Evolutionary conservation across 148 eudicot species (phyloP), one percentile per base, ranked within the genome.

Genomic region (Rhododendron mucronatum): DNA sequence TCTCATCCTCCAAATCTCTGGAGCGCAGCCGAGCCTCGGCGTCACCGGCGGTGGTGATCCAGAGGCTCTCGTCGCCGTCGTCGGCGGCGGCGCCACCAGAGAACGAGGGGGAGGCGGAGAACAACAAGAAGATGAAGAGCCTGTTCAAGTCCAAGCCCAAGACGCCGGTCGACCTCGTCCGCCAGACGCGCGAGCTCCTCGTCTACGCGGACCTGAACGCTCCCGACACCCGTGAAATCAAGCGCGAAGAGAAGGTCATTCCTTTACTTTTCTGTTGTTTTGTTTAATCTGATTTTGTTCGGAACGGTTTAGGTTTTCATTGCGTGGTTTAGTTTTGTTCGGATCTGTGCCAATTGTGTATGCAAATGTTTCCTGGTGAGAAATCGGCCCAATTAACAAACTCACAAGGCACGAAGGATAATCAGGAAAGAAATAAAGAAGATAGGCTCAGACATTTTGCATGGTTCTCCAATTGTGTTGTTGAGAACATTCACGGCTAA

Each of bases 121-220:
- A 61, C 8, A 84, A 78, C 5, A 84, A 78, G n/a, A 85, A 77
- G 61, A 94, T 95, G 99, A 96, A 95, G 89, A 91, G 92, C 47
- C 89, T 96, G 55, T 96, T 96, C 89, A 96, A 96, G 94, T 91
- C 98, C 23, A 96, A 96, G 87, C 97, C 98, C 4, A 93, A 92
- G 74, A 95, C 99, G 20, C 98, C 99, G 0, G 94, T 85, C 15
- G 99, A 96, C 84, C 85, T 93, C 14, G 99, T 96, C 80, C 93
- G 99, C 3, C 92, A 86, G 63, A 88, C 94, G 1, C 95, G 98
- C 2, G 99, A 95, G 89, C 94, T 94, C 8, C 96, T 96, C 28
- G 86, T 89, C 59, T 91, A 89, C n/a, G 86, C 81, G 20, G 94
- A 94, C 76, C 81, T 87, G 23, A 88, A 81, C 84, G 7, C 76